A percentile compares a stretch with the other conserved stretches of the same genome.
These are phyloP conservation scores for Brasilioporus rufonigricans DNA, from an alignment of 768 basidiomycete genomes.

Conservation along the genomic window DNA sequence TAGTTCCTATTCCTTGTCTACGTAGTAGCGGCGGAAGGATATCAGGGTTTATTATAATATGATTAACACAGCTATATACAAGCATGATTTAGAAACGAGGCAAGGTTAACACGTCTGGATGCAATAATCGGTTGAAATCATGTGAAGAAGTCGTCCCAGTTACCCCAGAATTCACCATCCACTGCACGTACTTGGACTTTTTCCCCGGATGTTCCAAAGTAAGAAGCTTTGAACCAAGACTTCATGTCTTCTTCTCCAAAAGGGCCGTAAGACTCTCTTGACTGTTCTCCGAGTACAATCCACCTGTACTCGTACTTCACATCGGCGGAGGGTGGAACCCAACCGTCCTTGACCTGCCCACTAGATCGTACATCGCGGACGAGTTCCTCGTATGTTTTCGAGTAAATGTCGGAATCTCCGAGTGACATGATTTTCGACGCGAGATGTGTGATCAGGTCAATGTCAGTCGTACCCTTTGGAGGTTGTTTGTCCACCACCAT, in stretches of 20 bases:
- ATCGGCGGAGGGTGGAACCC: constrained; percentile 77
- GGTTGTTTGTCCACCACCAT: constrained; percentile 52
- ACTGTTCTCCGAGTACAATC: constrained; percentile 53
- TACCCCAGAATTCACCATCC: constrained; percentile 71
- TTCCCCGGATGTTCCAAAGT: constrained; percentile 77
- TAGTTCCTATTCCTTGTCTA: constrained; percentile 9
- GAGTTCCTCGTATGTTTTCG: constrained; percentile 81
- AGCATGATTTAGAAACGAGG: neutral
- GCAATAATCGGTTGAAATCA: constrained; percentile 34
- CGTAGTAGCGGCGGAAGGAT: constrained; percentile 11
- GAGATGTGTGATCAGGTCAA: constrained; percentile 80
- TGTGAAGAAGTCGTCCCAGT: constrained; percentile 64
- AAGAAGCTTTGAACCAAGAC: constrained; percentile 75
- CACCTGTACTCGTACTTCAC: constrained; percentile 81
- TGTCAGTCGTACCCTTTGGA: constrained; percentile 45
- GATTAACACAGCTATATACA: constrained; percentile 1
- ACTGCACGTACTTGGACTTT: constrained; percentile 70
- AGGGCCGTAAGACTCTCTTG: constrained; percentile 68
- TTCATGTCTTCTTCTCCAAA: constrained; percentile 79
- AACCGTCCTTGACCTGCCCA: constrained; percentile 62
- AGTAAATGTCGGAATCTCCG: constrained; percentile 84
- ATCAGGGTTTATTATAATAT: constrained; percentile 20
- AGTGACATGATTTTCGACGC: constrained; percentile 87
- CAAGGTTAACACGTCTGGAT: neutral
- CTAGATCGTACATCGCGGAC: constrained; percentile 72